Percentiles rank a stretch among this genome's conserved stretches.
These are phyloP conservation scores for Leucoagaricus sp. DNA, from an alignment of 1,284 basidiomycete species.

Conservation along the genomic window DNA sequence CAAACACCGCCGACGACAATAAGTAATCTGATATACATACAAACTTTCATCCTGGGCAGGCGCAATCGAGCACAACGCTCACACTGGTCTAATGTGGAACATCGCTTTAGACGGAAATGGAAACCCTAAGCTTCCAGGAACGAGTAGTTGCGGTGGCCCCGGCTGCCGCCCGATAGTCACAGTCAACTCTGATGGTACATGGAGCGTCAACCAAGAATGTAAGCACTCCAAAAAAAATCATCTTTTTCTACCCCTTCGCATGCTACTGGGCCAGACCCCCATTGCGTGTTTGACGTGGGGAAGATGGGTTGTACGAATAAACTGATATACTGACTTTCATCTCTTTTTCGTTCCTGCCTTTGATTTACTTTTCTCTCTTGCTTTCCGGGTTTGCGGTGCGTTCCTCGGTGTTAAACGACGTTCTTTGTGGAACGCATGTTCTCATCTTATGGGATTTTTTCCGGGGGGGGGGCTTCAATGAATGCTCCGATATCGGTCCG, in stretches of 20 bases:
- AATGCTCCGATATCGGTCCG: not conserved
- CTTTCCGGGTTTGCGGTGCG: not conserved
- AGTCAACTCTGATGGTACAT: conserved; percentile 59
- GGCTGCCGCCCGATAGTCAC: conserved; percentile 65
- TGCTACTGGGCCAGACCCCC: not conserved
- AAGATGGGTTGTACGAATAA: not conserved
- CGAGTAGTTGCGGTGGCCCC: conserved; percentile 53
- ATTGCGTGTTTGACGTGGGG: not conserved
- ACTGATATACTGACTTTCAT: not conserved
- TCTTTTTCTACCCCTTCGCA: not conserved
- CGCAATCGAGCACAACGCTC: conserved; percentile 45
- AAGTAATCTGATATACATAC: not conserved
- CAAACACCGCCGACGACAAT: not conserved
- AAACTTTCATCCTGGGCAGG: conserved; percentile 28
- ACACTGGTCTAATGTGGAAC: conserved; percentile 67
- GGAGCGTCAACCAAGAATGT: conserved; percentile 71
- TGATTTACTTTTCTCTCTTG: not conserved
- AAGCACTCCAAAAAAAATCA: conserved; percentile 26
- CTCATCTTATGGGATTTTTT: too few relatives aligned
- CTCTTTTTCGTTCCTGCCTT: not conserved
- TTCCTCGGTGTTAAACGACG: not conserved
- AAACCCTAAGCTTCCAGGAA: conserved; percentile 59
- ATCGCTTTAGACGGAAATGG: conserved; percentile 62
- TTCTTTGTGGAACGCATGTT: too few relatives aligned
- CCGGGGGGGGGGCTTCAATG: too few relatives aligned